Conservation (phyloP, 371 early-diverging fungal species). For the Rhizomucor pusillus region DNA sequence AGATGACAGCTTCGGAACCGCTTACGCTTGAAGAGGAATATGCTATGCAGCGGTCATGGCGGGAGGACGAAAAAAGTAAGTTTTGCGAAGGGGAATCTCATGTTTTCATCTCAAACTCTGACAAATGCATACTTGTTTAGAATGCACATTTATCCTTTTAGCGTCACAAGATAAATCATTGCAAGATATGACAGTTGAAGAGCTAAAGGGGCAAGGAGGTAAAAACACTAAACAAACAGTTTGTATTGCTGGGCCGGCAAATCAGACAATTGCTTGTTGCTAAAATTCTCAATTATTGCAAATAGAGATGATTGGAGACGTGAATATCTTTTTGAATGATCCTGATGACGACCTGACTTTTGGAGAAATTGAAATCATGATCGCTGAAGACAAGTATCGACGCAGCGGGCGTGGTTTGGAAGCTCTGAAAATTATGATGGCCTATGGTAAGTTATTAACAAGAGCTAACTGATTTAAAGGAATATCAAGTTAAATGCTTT, state of each 20-base stretch:
- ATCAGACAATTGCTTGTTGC: too few species aligned
- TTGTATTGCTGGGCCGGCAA: too few species aligned
- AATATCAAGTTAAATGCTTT: background rate
- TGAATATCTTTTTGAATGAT: conserved; percentile 90
- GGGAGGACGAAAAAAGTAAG: conserved; percentile 76
- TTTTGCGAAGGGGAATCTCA: background rate
- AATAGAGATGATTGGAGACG: conserved; percentile 84
- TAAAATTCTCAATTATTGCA: background rate
- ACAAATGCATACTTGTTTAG: conserved; percentile 23
- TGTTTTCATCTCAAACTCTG: too few species aligned
- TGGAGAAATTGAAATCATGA: conserved; percentile 94
- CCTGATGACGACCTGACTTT: conserved; percentile 61
- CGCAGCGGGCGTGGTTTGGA: conserved; percentile 72
- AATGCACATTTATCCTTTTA: conserved; percentile 75
- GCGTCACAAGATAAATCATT: conserved; percentile 21
- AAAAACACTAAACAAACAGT: conserved; percentile 2
- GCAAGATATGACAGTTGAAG: conserved; percentile 29
- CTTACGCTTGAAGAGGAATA: conserved; percentile 89
- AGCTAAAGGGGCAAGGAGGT: conserved; percentile 40
- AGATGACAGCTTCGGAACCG: conserved; percentile 94
- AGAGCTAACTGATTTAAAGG: conserved; percentile 5
- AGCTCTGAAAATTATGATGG: conserved; percentile 79
- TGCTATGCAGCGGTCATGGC: conserved; percentile 92
- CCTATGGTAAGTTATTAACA: conserved; percentile 58
- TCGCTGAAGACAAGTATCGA: conserved; percentile 74